Percentiles rank a stretch among this genome's conserved stretches.
Evolutionary conservation across 352 stramenopile genomes (phyloP).

Genomic region (Phytophthora idaei): DNA sequence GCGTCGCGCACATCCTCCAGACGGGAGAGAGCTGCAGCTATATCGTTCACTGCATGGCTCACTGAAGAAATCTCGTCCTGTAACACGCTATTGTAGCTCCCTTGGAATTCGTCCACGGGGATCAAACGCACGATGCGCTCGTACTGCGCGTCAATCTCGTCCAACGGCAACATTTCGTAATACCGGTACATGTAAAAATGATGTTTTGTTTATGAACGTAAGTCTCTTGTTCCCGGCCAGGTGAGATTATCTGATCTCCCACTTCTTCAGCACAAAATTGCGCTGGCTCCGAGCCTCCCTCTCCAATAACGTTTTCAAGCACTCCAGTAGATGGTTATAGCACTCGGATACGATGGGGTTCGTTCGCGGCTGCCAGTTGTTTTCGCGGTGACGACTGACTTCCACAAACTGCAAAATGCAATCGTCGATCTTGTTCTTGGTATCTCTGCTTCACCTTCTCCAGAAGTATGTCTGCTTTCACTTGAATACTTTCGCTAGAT

Average conservation of each 20-base stretch:
- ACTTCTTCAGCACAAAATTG: neutral
- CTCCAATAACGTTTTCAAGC: neutral
- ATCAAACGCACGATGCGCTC: constrained; percentile 16
- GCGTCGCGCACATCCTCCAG: constrained; percentile 7
- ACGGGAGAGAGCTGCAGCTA: neutral
- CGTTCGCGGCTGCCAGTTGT: neutral
- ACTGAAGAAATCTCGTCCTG: constrained; percentile 1
- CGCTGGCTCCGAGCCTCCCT: neutral
- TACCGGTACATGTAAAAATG: neutral
- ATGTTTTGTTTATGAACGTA: neutral
- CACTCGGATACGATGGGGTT: neutral
- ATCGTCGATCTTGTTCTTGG: neutral
- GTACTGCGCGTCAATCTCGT: constrained; percentile 3
- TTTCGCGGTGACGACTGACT: neutral
- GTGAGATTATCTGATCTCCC: neutral
- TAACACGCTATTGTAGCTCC: constrained; percentile 5
- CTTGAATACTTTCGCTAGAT: neutral
- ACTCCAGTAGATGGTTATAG: neutral
- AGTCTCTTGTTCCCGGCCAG: neutral
- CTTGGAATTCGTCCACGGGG: neutral
- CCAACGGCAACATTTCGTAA: neutral
- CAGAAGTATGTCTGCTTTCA: neutral
- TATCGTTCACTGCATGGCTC: neutral
- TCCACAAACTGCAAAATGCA: neutral
- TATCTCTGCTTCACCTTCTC: neutral